phyloP scores from a whole-genome alignment of 345 rosid genomes.

The Eucalyptus paniculata region DNA sequence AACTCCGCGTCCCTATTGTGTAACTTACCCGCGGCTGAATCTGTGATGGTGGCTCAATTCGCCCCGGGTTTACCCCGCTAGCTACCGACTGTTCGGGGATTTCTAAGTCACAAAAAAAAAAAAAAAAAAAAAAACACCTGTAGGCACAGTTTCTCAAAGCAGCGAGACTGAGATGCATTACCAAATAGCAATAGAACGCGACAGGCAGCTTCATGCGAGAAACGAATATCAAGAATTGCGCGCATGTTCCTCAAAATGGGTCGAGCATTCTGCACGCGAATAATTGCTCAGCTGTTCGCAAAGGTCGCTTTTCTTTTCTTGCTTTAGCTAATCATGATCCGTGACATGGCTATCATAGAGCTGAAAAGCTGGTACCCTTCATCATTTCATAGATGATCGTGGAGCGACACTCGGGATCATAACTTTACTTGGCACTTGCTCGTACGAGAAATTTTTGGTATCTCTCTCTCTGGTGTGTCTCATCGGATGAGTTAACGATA shows the following conservation, averaged over 20 bases:
- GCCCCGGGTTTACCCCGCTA: fast-evolving
- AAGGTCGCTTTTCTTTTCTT: not conserved
- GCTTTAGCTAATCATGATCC: not conserved
- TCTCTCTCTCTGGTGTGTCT: not conserved
- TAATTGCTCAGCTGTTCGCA: not conserved
- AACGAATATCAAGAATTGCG: not conserved
- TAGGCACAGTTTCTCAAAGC: not conserved
- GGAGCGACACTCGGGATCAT: not conserved
- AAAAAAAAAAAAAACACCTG: no score
- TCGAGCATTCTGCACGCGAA: not conserved
- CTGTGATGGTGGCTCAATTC: fast-evolving
- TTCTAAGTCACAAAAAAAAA: no score
- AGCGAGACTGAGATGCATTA: not conserved
- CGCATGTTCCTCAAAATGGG: not conserved
- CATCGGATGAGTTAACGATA: not conserved
- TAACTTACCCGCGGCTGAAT: fast-evolving
- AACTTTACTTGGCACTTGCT: not conserved
- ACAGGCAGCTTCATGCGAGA: not conserved
- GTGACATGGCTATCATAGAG: not conserved
- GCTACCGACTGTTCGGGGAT: fast-evolving
- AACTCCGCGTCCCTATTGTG: no score
- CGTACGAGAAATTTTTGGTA: not conserved
- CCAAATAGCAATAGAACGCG: not conserved
- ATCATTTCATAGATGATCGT: not conserved
- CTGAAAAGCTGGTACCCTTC: not conserved